Evolutionary conservation across 352 stramenopile species (phyloP).

Genomic region (Pythium pyrilobum): DNA sequence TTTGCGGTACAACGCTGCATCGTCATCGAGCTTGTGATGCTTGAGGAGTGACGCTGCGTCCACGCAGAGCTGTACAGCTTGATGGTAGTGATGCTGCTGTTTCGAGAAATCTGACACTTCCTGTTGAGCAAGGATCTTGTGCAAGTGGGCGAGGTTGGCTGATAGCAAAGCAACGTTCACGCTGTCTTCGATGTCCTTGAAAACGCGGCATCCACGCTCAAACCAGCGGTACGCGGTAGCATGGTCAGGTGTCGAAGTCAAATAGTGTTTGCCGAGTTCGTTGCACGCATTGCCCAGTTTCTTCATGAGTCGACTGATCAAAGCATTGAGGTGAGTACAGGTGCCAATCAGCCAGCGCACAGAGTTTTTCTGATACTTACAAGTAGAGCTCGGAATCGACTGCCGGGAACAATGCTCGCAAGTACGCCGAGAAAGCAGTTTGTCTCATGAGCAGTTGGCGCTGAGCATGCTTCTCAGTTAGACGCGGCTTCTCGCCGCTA

Average conservation of each 20-base stretch:
- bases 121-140: conserved; percentile 79
- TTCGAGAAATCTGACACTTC: conserved; percentile 20
- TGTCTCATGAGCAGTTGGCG: conserved; percentile 4
- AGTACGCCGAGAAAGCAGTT: conserved; percentile 63
- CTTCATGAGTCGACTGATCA: conserved; percentile 71
- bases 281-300: conserved; percentile 85
- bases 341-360: too few species aligned
- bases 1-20: conserved; percentile 52
- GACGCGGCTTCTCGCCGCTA: conserved; percentile 26
- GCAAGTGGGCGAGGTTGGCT: conserved; percentile 75
- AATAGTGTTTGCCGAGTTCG: conserved; percentile 72
- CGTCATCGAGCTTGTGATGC: conserved; percentile 52
- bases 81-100: conserved; percentile 49
- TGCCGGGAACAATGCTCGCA: conserved; percentile 50
- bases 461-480: not conserved
- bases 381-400: conserved; percentile 81
- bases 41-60: conserved; percentile 62
- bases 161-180: conserved; percentile 77
- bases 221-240: conserved; percentile 71
- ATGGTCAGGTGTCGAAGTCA: conserved; percentile 37
- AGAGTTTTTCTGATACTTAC: conserved; percentile 36
- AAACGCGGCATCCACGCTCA: conserved; percentile 70
- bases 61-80: conserved; percentile 56
- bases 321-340: too few species aligned
- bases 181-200: conserved; percentile 79